Percentiles rank a stretch among this genome's conserved stretches.
Evolutionary conservation across 1,284 basidiomycete genomes (phyloP).

Genomic region (Rhodotorula glutinis): DNA sequence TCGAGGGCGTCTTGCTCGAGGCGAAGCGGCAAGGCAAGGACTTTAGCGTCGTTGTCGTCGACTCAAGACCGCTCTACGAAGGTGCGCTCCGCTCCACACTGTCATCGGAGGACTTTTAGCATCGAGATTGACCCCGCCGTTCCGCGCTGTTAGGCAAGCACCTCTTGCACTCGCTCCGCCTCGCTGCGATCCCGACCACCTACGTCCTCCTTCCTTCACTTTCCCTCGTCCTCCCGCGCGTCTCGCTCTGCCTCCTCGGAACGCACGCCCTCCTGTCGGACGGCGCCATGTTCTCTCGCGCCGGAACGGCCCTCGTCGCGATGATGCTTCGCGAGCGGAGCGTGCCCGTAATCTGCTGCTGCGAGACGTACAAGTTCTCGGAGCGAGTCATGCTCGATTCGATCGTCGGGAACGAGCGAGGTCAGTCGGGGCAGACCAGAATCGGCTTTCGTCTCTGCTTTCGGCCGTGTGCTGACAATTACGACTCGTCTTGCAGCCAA

Average conservation of each 20-base stretch:
- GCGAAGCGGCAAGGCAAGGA: constrained; percentile 61
- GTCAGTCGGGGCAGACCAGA: constrained; percentile 52
- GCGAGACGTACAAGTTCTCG: constrained; percentile 98
- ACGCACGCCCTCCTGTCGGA: constrained; percentile 93
- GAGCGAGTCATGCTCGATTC: constrained; percentile 90
- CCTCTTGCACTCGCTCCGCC: constrained; percentile 68
- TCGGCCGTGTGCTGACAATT: not conserved
- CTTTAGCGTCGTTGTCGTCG: constrained; percentile 91
- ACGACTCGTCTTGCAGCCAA: not conserved
- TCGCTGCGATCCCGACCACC: constrained; percentile 76
- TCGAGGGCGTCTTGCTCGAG: constrained; percentile 81
- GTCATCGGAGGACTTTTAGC: not conserved
- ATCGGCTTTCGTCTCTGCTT: constrained; percentile 7
- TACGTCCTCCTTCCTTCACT: constrained; percentile 89
- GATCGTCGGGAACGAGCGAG: constrained; percentile 93
- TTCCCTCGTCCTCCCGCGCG: constrained; percentile 71
- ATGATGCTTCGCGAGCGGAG: constrained; percentile 89
- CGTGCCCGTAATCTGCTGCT: constrained; percentile 92
- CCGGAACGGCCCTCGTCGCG: constrained; percentile 91
- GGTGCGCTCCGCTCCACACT: constrained; percentile 55
- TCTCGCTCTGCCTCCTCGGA: constrained; percentile 82
- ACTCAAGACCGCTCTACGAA: constrained; percentile 88
- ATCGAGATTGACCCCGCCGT: not conserved
- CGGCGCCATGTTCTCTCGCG: constrained; percentile 88
- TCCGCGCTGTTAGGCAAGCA: constrained; percentile 62